A percentile compares a stretch with the other conserved stretches of the same genome.
These are phyloP conservation scores for Solanum dulcamara DNA, from an alignment of 257 asterid genomes.

Conservation along the genomic window DNA sequence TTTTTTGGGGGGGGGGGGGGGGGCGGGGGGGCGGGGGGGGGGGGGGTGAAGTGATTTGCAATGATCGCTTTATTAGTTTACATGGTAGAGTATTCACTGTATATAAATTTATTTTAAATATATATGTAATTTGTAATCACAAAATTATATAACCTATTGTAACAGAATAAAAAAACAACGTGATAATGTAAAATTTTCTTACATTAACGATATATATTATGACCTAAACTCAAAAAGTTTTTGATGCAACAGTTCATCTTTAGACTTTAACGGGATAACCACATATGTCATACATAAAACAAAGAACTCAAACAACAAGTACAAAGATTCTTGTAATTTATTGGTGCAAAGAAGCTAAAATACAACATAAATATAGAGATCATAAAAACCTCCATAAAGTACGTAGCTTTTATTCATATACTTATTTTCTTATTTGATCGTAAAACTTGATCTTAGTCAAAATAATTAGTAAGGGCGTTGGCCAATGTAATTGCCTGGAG, in stretches of 20 bases:
- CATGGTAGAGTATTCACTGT: too few relatives aligned
- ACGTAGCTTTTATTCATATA: neutral
- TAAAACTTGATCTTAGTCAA: neutral
- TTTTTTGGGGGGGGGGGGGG: neutral
- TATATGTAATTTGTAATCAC: too few relatives aligned
- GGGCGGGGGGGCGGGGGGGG: too few relatives aligned
- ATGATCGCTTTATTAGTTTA: neutral
- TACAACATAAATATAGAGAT: neutral
- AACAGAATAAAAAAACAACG: too few relatives aligned
- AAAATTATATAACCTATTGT: too few relatives aligned
- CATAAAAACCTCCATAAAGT: neutral
- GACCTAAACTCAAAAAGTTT: rapidly evolving
- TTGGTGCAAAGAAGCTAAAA: neutral
- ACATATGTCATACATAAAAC: neutral
- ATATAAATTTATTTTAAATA: neutral
- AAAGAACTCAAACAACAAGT: neutral
- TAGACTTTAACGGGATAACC: neutral
- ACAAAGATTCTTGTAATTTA: neutral
- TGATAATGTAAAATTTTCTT: too few relatives aligned
- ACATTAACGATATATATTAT: too few relatives aligned
- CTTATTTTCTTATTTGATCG: neutral
- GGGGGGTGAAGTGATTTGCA: too few relatives aligned
- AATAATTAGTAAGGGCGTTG: constrained; percentile 6
- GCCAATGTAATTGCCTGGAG: constrained; percentile 14
- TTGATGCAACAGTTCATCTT: neutral